Conservation (phyloP, 768 basidiomycete species). For the Leccinum ochraceum region DNA sequence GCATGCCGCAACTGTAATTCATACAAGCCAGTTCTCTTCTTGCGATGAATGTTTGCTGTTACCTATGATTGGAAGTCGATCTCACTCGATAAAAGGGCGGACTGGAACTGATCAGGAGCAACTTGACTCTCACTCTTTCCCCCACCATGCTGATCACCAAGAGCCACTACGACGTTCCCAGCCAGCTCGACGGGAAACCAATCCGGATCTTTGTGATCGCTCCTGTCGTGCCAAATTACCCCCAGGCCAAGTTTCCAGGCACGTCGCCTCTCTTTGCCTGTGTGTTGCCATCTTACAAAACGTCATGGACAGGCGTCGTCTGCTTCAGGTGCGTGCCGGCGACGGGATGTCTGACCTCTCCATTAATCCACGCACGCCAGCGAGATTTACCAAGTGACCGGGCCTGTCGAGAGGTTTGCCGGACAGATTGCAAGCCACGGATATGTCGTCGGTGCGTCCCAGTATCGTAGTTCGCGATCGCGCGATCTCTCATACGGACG, state of each 20-base stretch:
- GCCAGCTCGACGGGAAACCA: conserved; percentile 64
- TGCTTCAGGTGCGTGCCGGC: conserved; percentile 63
- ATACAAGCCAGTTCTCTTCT: too few relatives aligned
- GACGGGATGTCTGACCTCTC: neutral
- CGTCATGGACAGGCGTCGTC: conserved; percentile 58
- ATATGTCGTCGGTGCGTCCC: conserved; percentile 69
- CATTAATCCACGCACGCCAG: conserved; percentile 38
- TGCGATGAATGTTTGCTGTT: neutral
- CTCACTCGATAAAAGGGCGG: neutral
- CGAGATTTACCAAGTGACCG: conserved; percentile 97
- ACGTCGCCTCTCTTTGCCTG: conserved; percentile 3
- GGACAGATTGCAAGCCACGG: conserved; percentile 88
- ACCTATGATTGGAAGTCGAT: neutral
- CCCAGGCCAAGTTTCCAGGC: conserved; percentile 88
- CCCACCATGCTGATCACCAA: conserved; percentile 78
- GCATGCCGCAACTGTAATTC: too few relatives aligned
- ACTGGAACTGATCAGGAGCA: neutral
- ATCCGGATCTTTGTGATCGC: conserved; percentile 84
- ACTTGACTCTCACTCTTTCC: neutral
- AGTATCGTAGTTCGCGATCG: neutral
- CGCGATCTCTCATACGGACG: conserved; percentile 1
- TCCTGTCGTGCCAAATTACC: conserved; percentile 78
- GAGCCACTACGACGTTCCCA: conserved; percentile 74
- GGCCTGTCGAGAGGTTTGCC: conserved; percentile 91
- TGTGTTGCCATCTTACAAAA: neutral